A percentile compares a stretch with the other conserved stretches of the same genome.
Conservation (phyloP, 345 rosid species). For the Bruguiera gymnorhiza region DNA sequence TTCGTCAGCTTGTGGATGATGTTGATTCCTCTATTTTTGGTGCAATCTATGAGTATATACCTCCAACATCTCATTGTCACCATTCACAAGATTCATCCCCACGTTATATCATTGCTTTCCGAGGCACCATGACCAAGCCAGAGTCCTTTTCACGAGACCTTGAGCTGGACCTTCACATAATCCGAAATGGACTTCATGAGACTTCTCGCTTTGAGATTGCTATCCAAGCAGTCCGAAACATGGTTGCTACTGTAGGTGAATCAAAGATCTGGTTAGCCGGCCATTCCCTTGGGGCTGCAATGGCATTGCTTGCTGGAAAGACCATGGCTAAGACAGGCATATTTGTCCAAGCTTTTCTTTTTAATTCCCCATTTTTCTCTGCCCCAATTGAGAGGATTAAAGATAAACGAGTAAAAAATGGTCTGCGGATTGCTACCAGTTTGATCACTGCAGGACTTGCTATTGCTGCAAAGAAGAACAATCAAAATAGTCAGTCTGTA, state of each 20-base stretch:
- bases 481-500: slow-evolving; percentile 29
- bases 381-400: slow-evolving; percentile 72
- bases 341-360: slow-evolving; percentile 60
- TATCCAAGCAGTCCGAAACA: slow-evolving; percentile 64
- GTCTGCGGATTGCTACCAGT: slow-evolving; percentile 64
- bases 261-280: slow-evolving; percentile 88
- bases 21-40: slow-evolving; percentile 76
- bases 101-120: slow-evolving; percentile 64
- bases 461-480: slow-evolving; percentile 41
- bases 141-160: slow-evolving; percentile 68
- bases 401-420: slow-evolving; percentile 57
- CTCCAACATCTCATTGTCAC: slow-evolving; percentile 29
- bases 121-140: slow-evolving; percentile 73
- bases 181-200: slow-evolving; percentile 60
- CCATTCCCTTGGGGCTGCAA: slow-evolving; percentile 86
- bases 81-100: slow-evolving; percentile 43
- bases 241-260: slow-evolving; percentile 59
- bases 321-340: slow-evolving; percentile 58
- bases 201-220: slow-evolving; percentile 78
- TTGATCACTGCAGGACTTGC: slow-evolving; percentile 84
- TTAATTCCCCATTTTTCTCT: slow-evolving; percentile 81
- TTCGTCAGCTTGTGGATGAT: slow-evolving; percentile 60
- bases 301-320: slow-evolving; percentile 77
- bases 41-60: slow-evolving; percentile 66
- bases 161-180: slow-evolving; percentile 54